Conservation (phyloP, 768 basidiomycete species). For the Crucibulum laeve region DNA sequence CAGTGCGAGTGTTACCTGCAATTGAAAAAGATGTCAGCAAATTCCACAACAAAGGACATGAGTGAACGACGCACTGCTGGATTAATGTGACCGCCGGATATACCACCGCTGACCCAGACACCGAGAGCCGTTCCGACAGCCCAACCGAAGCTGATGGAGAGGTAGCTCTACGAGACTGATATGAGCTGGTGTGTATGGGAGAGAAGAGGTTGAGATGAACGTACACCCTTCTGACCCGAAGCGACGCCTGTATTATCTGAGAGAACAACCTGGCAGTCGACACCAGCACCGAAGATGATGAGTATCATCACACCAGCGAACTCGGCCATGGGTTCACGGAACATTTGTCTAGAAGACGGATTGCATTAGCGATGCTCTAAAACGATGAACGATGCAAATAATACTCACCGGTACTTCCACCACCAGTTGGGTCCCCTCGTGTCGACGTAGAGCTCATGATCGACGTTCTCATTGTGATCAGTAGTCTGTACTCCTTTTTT, state of each 20-base stretch:
- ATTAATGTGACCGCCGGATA: constrained; percentile 46
- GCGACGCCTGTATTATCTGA: constrained; percentile 34
- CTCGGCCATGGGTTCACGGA: constrained; percentile 42
- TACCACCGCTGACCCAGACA: constrained; percentile 42
- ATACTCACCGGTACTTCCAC: constrained; percentile 23
- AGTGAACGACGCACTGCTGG: constrained; percentile 27
- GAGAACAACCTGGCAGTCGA: constrained; percentile 44
- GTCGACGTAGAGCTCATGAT: not conserved
- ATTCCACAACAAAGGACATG: not conserved
- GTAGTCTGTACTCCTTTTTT: not conserved
- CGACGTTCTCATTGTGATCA: not conserved
- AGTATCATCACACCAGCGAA: constrained; percentile 52
- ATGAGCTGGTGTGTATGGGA: not conserved
- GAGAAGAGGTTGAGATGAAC: constrained; percentile 10
- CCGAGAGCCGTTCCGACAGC: constrained; percentile 41
- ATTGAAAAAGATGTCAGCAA: constrained; percentile 2
- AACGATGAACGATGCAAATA: not conserved
- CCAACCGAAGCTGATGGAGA: constrained; percentile 40
- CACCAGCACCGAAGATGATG: constrained; percentile 47
- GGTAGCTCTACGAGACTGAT: constrained; percentile 25
- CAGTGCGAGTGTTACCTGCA: constrained; percentile 54
- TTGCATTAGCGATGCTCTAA: not conserved
- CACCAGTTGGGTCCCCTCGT: constrained; percentile 15
- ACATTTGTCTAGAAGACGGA: constrained; percentile 16
- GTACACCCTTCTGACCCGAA: constrained; percentile 41